These are phyloP conservation scores for Margaritispora aquatica DNA, from an alignment of 495 filamentous ascomycete species.

Conservation along the genomic window DNA sequence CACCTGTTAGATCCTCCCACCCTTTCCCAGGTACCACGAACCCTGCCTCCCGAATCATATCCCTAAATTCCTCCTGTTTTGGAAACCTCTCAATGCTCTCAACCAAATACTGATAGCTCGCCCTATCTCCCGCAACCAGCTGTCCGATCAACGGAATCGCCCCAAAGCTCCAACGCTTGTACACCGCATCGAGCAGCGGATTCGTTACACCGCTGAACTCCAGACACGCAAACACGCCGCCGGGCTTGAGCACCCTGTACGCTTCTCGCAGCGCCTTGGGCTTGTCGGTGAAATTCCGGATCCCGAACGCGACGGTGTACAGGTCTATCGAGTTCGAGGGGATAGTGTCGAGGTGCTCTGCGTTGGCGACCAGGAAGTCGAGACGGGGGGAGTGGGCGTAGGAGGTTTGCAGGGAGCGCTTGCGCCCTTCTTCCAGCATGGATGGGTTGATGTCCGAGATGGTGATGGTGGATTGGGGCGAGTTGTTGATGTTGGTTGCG, in stretches of 20 bases:
- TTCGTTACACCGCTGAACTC: slow-evolving; percentile 86
- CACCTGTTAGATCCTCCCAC: slow-evolving; percentile 83
- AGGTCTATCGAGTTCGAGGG: slow-evolving; percentile 66
- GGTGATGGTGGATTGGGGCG: slow-evolving; percentile 71
- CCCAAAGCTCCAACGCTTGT: slow-evolving; percentile 93
- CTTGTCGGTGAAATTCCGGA: slow-evolving; percentile 92
- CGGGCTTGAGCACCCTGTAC: slow-evolving; percentile 82
- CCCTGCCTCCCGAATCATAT: slow-evolving; percentile 84
- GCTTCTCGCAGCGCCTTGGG: slow-evolving; percentile 73
- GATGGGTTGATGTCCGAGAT: slow-evolving; percentile 92
- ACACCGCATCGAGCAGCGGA: slow-evolving; percentile 70
- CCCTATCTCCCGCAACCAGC: slow-evolving; percentile 86
- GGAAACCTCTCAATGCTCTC: slow-evolving; percentile 97
- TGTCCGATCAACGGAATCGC: slow-evolving; percentile 95
- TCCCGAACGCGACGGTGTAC: slow-evolving; percentile 97
- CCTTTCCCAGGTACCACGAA: slow-evolving; percentile 78
- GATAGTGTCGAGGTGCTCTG: slow-evolving; percentile 64
- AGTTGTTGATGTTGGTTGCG: slow-evolving; percentile 72
- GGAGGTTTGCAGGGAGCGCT: slow-evolving; percentile 57
- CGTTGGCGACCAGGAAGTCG: slow-evolving; percentile 84
- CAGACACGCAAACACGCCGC: slow-evolving; percentile 93
- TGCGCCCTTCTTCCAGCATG: slow-evolving; percentile 84
- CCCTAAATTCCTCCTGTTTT: slow-evolving; percentile 70
- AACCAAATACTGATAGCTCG: slow-evolving; percentile 96
- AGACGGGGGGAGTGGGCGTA: slow-evolving; percentile 50